Base-by-base conservation (phyloP, 2,329 filamentous ascomycete species). In the Sporothrix dimorphospora region DNA sequence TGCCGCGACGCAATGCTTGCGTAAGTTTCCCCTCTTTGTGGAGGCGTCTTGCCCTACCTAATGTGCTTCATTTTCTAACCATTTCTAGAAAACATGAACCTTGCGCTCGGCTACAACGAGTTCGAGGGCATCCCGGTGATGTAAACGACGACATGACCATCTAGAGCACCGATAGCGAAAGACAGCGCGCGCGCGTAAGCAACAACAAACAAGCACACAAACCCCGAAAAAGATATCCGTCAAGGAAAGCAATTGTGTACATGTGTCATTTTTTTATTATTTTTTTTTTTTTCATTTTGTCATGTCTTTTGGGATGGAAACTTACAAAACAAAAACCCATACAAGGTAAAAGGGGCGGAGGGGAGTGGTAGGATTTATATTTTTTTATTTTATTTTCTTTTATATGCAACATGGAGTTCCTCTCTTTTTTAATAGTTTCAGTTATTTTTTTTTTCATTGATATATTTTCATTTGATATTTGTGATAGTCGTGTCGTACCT, bases 1-100 rank as follows among this genome's bases (percentile, higher is more conserved):
- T 73, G 94, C 94, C 70, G 93, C 93, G 7, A 97, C 94, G 12
- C 94, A 97, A 81, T 97, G 94, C 83, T 83, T 97, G 81, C 94
- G 91, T 94, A 87, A 87, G 91, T 91, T 68, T n/a, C 27, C 34
- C 42, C n/a, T n/a, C 30, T 2, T 4, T 71, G 49, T 53, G 70
- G 65, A 38, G 6, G 8, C 73, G 59, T 53, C 24, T 57, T 12
- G 9, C 9, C 19, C n/a, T 2, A 19, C 30, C 4, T 38, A 27
- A 9, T 8, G 7, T 34, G 8, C 19, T 14, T 45, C 24, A 9
- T 1, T 9, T 11, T 30, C 72, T 74, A 59, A 72, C 70, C 11
- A 6, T 75, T 21, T 1, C 21, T 27, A 92, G 90, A 97, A 86
- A 97, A 97, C 82, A 96, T 97, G 93, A 97, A 97, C 82, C 85